These are phyloP conservation scores for Punica granatum DNA, from an alignment of 345 rosid species.

Conservation along the genomic window DNA sequence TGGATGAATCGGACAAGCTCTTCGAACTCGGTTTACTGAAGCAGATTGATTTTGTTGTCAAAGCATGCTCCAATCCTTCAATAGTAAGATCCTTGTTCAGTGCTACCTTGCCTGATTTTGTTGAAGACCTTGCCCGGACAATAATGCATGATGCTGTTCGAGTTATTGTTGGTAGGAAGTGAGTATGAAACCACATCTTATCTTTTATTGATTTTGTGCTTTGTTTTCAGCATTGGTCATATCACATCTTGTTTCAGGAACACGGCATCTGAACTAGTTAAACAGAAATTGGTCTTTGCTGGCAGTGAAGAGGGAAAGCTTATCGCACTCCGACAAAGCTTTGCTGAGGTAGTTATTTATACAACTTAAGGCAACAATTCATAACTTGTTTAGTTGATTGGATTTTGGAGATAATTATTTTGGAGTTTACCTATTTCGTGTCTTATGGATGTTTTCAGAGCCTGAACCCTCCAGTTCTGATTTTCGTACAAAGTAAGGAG, in stretches of 20 bases:
- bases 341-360: constrained; percentile 57
- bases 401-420: too few relatives aligned
- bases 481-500: constrained; percentile 87
- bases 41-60: constrained; percentile 86
- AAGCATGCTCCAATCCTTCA: constrained; percentile 89
- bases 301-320: constrained; percentile 96
- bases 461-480: constrained; percentile 83
- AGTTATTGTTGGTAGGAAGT: constrained; percentile 90
- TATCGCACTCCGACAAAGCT: constrained; percentile 87
- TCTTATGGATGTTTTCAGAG: constrained; percentile 37
- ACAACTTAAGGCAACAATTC: not conserved
- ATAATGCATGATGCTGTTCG: constrained; percentile 96
- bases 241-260: constrained; percentile 41
- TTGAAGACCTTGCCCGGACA: constrained; percentile 92
- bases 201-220: not conserved
- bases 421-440: not conserved
- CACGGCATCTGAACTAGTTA: constrained; percentile 70
- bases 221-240: not conserved
- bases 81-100: constrained; percentile 79
- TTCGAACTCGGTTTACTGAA: constrained; percentile 80
- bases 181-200: constrained; percentile 18
- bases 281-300: constrained; percentile 82
- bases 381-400: constrained; percentile 19
- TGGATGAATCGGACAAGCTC: constrained; percentile 97
- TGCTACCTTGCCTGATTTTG: constrained; percentile 93